Percentiles rank a stretch among this genome's conserved stretches.
Evolutionary conservation across 768 basidiomycete species (phyloP).

Genomic region (Lactarius akahatsu): DNA sequence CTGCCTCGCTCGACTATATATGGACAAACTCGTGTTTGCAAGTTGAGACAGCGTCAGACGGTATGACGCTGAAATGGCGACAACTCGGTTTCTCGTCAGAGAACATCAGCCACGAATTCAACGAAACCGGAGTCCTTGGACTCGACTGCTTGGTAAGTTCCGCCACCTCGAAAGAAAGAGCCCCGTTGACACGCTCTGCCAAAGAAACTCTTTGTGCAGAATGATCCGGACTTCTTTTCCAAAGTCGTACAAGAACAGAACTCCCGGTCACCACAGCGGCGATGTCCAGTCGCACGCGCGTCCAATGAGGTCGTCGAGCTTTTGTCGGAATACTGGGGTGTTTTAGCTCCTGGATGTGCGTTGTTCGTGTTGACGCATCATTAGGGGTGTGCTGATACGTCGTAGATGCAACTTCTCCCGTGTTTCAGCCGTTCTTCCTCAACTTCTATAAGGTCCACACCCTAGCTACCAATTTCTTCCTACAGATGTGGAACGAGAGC

Average conservation of each 20-base stretch:
- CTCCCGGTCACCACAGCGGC: conserved; percentile 65
- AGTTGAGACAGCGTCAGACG: conserved; percentile 51
- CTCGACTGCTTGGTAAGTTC: conserved; percentile 72
- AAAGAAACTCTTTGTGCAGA: conserved; percentile 67
- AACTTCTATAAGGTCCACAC: conserved; percentile 80
- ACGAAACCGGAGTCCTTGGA: conserved; percentile 75
- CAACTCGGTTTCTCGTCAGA: conserved; percentile 77
- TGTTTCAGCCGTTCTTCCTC: conserved; percentile 85
- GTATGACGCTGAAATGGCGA: conserved; percentile 64
- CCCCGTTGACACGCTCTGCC: not conserved
- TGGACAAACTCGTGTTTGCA: conserved; percentile 63
- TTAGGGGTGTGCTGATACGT: conserved; percentile 14
- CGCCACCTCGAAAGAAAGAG: not conserved
- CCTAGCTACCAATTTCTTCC: conserved; percentile 80
- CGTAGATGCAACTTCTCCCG: conserved; percentile 73
- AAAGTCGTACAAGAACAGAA: conserved; percentile 82
- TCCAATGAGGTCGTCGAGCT: conserved; percentile 86
- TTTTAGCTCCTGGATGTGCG: conserved; percentile 83
- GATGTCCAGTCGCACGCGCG: conserved; percentile 80
- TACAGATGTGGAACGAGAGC: conserved; percentile 92
- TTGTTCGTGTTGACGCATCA: conserved; percentile 26
- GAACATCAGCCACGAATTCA: conserved; percentile 73
- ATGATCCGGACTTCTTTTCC: conserved; percentile 69
- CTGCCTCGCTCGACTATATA: conserved; percentile 57
- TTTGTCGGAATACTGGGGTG: conserved; percentile 80